A percentile compares a stretch with the other conserved stretches of the same genome.
These are phyloP conservation scores for Cornus florida DNA, from an alignment of 148 eudicot genomes.

Conservation along the genomic window DNA sequence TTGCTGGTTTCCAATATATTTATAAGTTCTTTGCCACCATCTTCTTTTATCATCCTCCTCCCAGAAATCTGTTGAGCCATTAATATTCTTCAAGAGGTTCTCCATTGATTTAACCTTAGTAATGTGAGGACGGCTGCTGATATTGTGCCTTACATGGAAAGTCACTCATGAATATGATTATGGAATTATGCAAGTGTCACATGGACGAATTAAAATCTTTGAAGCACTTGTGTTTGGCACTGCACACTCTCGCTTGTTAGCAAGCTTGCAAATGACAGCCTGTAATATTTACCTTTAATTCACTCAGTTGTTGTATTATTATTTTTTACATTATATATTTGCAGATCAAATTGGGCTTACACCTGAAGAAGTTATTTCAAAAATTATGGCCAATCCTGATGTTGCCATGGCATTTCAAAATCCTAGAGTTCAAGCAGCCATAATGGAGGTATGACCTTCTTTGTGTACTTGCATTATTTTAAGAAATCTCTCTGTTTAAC, in stretches of 20 bases:
- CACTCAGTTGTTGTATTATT: background rate
- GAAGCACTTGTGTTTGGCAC: background rate
- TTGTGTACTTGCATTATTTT: background rate
- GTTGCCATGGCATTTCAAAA: conserved; percentile 97
- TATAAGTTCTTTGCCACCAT: no score
- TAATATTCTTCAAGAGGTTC: no score
- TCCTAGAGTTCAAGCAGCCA: conserved; percentile 96
- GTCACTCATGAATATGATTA: background rate
- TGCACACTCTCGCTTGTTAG: background rate
- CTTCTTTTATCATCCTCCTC: no score
- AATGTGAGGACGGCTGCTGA: no score
- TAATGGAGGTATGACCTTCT: conserved; percentile 77
- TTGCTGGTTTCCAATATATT: no score
- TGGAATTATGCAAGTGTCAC: background rate
- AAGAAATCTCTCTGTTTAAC: conserved; percentile 9
- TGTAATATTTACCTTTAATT: no score
- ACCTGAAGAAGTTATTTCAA: conserved; percentile 93
- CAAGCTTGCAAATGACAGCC: background rate
- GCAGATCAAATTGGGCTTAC: conserved; percentile 92
- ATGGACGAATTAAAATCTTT: background rate
- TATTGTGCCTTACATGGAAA: no score
- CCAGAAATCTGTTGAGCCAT: no score
- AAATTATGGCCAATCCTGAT: conserved; percentile 92
- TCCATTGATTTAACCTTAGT: no score
- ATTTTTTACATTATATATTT: background rate